Evolutionary conservation across 2,329 filamentous ascomycete species (phyloP).

Genomic region (Leptosphaerulina australis): DNA sequence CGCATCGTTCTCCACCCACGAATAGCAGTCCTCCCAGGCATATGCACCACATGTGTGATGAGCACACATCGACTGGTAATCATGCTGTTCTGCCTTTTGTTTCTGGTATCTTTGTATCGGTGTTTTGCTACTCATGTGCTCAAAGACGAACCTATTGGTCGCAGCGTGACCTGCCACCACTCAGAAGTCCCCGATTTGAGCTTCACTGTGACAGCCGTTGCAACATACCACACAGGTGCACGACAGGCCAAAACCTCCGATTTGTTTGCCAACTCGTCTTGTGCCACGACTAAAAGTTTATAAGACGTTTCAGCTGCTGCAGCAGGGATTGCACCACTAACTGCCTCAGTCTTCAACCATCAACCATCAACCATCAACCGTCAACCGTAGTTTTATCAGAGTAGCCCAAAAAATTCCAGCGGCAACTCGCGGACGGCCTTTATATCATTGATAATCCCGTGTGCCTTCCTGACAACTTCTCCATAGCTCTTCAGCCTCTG

Average conservation of each 20-base stretch:
- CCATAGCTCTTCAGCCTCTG: conserved; percentile 46
- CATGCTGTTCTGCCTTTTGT: conserved; percentile 26
- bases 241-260: not conserved
- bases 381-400: too few relatives aligned
- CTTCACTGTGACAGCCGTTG: not conserved
- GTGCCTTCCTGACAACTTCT: conserved; percentile 50
- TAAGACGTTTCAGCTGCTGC: not conserved
- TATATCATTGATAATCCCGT: conserved; percentile 48
- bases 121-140: not conserved
- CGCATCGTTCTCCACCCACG: conserved; percentile 11
- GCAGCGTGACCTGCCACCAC: not conserved
- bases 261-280: not conserved
- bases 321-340: not conserved
- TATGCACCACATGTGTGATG: conserved; percentile 20
- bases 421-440: conserved; percentile 49
- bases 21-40: not conserved
- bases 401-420: conserved; percentile 10
- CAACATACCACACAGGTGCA: not conserved
- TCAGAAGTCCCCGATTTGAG: not conserved
- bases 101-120: not conserved
- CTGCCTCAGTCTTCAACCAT: not conserved
- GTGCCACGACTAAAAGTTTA: not conserved
- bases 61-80: conserved; percentile 25
- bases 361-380: too few relatives aligned
- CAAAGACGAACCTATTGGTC: not conserved